Base-by-base conservation (phyloP, 345 rosid genomes). In the Salix koriyanagi region DNA sequence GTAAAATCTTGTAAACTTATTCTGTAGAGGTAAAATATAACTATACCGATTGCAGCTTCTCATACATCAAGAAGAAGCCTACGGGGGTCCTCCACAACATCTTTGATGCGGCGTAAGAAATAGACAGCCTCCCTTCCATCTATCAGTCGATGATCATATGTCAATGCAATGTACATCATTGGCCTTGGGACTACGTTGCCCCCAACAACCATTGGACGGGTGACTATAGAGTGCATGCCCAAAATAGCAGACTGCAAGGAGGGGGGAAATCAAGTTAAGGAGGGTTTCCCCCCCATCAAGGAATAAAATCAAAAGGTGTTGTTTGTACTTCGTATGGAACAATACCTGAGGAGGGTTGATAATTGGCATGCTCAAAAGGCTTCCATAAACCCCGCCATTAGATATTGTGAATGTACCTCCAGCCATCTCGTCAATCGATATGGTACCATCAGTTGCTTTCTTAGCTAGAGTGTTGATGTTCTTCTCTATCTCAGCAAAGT, bases 351-450 rank as follows among this genome's bases (percentile, higher is more conserved):
- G 97, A 50, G 97, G 97, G 80, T 91, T 93, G 82, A 93, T 93
- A 77, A 91, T 93, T 23, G 97, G 97, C 58, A 96, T 91, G 80
- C 97, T 93, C 72, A 91, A 52, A 30, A 93, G 97, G 81, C 97
- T 93, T 77, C 97, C 97, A 60, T 93, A 90, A 64, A 91, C 97
- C 61, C 92, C 90, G 26, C 92, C 90, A 14, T 89, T 89, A 30
- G 92, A 89, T 67, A 89, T 85, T 4, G 97, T 93, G 83, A 93
- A 91, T 37, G 97, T 81, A 60, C 97, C 97, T 54, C 97, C 97
- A 61, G 97, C 94, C 97, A 93, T 93, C 83, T 93, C 97, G 78
- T 93, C 97, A 26, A 91, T 91, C 50, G 97, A 93, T 67, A 91
- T 88, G 41, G 94, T 84, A 23, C 97, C 97, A 79, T 88, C 90